Base-by-base conservation (phyloP, 2,329 filamentous ascomycete species). In the Verruconis gallopava region DNA sequence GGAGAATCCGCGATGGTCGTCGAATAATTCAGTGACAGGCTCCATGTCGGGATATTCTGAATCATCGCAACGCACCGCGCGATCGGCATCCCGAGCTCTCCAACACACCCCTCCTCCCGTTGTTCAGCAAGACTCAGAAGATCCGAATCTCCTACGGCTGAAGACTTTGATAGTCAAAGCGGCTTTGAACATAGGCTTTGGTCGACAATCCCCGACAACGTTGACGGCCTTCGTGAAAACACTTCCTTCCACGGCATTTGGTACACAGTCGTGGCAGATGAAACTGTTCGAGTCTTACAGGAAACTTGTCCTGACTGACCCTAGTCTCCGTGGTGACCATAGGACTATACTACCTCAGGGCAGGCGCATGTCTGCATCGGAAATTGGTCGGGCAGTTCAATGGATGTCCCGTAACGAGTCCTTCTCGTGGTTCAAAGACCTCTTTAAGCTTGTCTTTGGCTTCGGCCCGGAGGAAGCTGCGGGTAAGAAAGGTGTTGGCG, bases 401-500 rank as follows among this genome's bases (percentile, higher is more conserved):
- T 80, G 79, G 67, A 83, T 94, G 73, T 73, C 74, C 40, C 69
- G 75, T 44, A 77, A 75, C 20, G 71, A 75, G 44, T 77, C 86
- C 51, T 91, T 91, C 59, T 67, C 67, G 5, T 95, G 89, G 69
- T 64, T 95, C 48, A 71, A 77, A 38, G 86, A 94, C 52, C 67
- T 95, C 12, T 95, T 84, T 63, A 73, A 75, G 41, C 69, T 89
- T 32, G 85, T 94, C 2, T 93, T 93, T 58, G 82, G 85, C 3
- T 89, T 89, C 54, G 75, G 80, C 37, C 63, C 85, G 13, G 85
- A 94, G 43, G 86, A 94, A 52, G 79, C 76, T 1, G 76, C 81
- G 37, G 65, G 69, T 42, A 69, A 79, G 48, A 81, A 82, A 53
- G 74, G 71, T 44, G 66, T 79, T 17, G 17, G 18, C 33, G 21